phyloP scores from a whole-genome alignment of 2,329 filamentous ascomycete genomes.

The Teratosphaeria destructans region DNA sequence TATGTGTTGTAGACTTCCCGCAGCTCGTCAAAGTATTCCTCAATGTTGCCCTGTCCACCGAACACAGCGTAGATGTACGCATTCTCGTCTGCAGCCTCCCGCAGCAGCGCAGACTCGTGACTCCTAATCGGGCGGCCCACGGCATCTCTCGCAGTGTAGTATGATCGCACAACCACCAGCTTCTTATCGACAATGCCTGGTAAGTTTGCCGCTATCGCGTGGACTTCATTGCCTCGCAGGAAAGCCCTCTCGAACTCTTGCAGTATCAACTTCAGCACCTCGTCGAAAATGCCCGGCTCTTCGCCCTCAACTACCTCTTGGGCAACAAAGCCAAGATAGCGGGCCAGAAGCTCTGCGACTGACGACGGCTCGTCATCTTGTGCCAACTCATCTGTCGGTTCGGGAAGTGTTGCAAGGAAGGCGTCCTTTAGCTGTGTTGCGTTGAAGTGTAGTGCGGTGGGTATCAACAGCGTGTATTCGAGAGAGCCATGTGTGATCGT shows the following conservation, averaged over 20 bases:
- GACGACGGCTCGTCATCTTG: constrained; percentile 99
- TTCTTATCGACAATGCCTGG: constrained; percentile 93
- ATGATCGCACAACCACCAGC: constrained; percentile 75
- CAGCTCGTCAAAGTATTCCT: constrained; percentile 98
- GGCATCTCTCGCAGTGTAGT: constrained; percentile 80
- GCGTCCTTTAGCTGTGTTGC: constrained; percentile 87
- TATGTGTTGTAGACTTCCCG: constrained; percentile 87
- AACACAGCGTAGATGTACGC: constrained; percentile 90
- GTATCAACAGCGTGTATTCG: constrained; percentile 91
- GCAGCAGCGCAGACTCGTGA: constrained; percentile 85
- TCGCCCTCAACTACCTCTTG: constrained; percentile 85
- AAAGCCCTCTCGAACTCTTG: constrained; percentile 96
- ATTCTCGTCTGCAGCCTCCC: constrained; percentile 73
- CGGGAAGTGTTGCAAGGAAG: constrained; percentile 74
- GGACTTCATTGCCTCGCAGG: constrained; percentile 89
- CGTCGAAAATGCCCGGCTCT: constrained; percentile 82
- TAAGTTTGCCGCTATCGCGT: constrained; percentile 73
- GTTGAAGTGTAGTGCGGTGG: constrained; percentile 91
- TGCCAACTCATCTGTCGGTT: constrained; percentile 90
- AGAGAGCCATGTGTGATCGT: constrained; percentile 87
- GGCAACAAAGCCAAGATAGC: constrained; percentile 86
- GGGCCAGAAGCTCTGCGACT: constrained; percentile 77
- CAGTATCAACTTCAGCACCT: constrained; percentile 82
- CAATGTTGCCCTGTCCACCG: constrained; percentile 95
- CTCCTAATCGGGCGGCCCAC: constrained; percentile 77